These are phyloP conservation scores for Cystobasidium onofrii DNA, from an alignment of 768 basidiomycete genomes.

Conservation along the genomic window DNA sequence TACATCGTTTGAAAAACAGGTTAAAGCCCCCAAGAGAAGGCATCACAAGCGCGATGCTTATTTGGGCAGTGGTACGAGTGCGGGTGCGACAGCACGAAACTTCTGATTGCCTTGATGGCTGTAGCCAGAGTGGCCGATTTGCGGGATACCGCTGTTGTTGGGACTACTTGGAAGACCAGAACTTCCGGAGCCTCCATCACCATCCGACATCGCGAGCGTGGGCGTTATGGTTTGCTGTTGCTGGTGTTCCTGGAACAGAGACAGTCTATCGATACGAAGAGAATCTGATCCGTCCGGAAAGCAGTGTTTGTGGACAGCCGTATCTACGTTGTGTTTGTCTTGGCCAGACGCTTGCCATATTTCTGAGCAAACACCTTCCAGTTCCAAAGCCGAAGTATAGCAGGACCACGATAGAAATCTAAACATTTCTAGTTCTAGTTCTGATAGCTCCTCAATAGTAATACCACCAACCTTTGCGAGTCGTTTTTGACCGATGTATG, in stretches of 20 bases:
- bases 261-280: background rate
- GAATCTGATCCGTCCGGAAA: background rate
- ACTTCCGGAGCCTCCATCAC: background rate
- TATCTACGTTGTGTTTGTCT: background rate
- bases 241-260: background rate
- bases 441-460: conserved; percentile 26
- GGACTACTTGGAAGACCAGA: background rate
- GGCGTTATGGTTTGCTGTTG: background rate
- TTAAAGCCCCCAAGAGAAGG: background rate
- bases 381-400: background rate
- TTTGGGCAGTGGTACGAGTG: background rate
- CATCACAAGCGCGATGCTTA: too few relatives aligned
- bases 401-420: conserved; percentile 31
- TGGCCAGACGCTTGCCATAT: background rate
- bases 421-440: conserved; percentile 36
- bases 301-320: background rate
- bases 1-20: too few relatives aligned
- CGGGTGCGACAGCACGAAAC: background rate
- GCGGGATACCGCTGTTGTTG: background rate
- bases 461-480: conserved; percentile 39
- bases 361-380: background rate
- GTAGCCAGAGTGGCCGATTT: too few relatives aligned
- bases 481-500: conserved; percentile 31
- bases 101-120: background rate
- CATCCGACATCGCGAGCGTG: background rate